Percentiles rank a stretch among this genome's conserved stretches.
These are phyloP conservation scores for Suillus placidus DNA, from an alignment of 768 basidiomycete species.

Conservation along the genomic window DNA sequence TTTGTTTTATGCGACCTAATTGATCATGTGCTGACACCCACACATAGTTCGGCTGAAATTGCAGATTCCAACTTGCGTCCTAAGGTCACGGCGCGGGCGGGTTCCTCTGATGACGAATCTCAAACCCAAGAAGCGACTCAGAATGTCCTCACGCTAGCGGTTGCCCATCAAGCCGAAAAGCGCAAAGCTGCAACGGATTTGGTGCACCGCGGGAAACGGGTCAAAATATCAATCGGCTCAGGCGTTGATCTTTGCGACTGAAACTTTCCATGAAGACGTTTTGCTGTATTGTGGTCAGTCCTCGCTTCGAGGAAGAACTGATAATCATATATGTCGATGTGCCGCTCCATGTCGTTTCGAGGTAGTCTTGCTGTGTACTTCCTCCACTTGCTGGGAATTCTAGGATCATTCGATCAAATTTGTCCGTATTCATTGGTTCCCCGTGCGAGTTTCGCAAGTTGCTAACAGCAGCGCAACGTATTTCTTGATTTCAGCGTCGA, in stretches of 20 bases:
- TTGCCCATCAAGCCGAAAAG: conserved; percentile 32
- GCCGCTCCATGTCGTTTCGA: neutral
- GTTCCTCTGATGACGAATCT: conserved; percentile 23
- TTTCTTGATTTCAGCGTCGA: neutral
- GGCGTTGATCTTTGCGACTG: conserved; percentile 79
- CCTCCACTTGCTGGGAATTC: neutral
- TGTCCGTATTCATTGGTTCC: neutral
- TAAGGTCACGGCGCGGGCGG: conserved; percentile 4
- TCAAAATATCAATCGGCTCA: conserved; percentile 71
- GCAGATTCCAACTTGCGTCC: neutral
- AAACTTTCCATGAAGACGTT: conserved; percentile 10
- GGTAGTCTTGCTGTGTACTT: neutral
- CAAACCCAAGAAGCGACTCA: conserved; percentile 49
- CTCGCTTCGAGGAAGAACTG: neutral
- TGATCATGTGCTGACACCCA: neutral
- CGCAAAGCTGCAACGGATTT: conserved; percentile 30
- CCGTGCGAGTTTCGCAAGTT: neutral
- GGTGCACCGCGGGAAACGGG: conserved; percentile 47
- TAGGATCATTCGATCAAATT: neutral
- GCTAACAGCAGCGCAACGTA: neutral
- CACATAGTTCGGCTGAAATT: neutral
- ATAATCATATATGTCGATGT: neutral
- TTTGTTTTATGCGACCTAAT: neutral
- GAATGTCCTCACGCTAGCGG: conserved; percentile 18
- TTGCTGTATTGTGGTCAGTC: conserved; percentile 9